phyloP scores from a whole-genome alignment of 176 grass and related monocot genomes.

The barley (Hordeum vulgare) region MorexV3_pseudomolecules_assembly NC_058521.1:24111424-24111923 shows the following conservation, averaged over 20 bases:
- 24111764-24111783: slow-evolving; percentile 17
- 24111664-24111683: slow-evolving; percentile 96
- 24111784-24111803: slow-evolving; percentile 1
- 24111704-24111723: slow-evolving; percentile 91
- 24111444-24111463: neutral
- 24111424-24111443: neutral
- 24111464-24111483: neutral
- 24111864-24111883: slow-evolving; percentile 74
- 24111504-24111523: slow-evolving; percentile 47
- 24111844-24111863: slow-evolving; percentile 81
- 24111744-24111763: neutral
- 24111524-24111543: slow-evolving; percentile 58
- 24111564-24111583: slow-evolving; percentile 72
- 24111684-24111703: slow-evolving; percentile 89
- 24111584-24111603: slow-evolving; percentile 24
- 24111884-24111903: slow-evolving; percentile 53
- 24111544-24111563: slow-evolving; percentile 61
- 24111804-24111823: neutral
- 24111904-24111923: slow-evolving; percentile 85
- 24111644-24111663: slow-evolving; percentile 84
- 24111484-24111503: slow-evolving; percentile 7
- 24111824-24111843: slow-evolving; percentile 15
- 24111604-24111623: slow-evolving; percentile 54
- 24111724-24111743: slow-evolving; percentile 98
- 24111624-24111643: slow-evolving; percentile 83